Percentiles rank a stretch among this genome's conserved stretches.
phyloP scores from a whole-genome alignment of 306 rosid genomes.

The Prunus davidiana region DNA sequence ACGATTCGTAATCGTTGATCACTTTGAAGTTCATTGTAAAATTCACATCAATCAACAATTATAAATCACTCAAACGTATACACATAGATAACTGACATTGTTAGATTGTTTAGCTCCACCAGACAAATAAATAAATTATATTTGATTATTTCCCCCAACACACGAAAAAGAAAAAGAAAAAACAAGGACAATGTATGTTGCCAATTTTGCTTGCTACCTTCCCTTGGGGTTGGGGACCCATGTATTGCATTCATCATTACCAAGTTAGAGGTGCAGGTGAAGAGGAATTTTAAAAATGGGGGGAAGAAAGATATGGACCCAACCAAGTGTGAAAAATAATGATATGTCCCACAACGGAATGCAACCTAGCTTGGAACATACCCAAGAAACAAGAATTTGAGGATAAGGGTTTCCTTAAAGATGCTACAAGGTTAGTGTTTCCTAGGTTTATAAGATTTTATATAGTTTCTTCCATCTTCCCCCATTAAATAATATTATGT shows the following conservation, averaged over 20 bases:
- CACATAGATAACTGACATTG: too few relatives aligned
- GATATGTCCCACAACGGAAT: constrained; percentile 23
- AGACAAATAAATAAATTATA: background rate
- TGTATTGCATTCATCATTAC: constrained; percentile 5
- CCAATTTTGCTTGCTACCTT: background rate
- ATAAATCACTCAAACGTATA: too few relatives aligned
- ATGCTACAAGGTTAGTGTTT: constrained; percentile 18
- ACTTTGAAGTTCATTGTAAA: too few relatives aligned
- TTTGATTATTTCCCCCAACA: background rate
- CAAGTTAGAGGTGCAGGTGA: background rate
- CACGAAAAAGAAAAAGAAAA: background rate
- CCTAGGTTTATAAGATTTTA: constrained; percentile 21
- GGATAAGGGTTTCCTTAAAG: constrained; percentile 13
- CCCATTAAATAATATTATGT: constrained; percentile 18
- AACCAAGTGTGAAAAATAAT: background rate
- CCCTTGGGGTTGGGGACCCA: background rate
- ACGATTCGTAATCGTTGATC: too few relatives aligned
- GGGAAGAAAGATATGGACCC: constrained; percentile 5
- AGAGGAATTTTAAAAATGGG: background rate
- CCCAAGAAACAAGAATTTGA: constrained; percentile 10
- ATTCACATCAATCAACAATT: too few relatives aligned
- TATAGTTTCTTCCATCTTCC: background rate
- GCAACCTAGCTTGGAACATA: constrained; percentile 38
- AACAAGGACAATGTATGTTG: background rate
- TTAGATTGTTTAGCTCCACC: background rate